A percentile compares a stretch with the other conserved stretches of the same genome.
phyloP scores from a whole-genome alignment of 345 rosid genomes.

The Populus euphratica region DNA sequence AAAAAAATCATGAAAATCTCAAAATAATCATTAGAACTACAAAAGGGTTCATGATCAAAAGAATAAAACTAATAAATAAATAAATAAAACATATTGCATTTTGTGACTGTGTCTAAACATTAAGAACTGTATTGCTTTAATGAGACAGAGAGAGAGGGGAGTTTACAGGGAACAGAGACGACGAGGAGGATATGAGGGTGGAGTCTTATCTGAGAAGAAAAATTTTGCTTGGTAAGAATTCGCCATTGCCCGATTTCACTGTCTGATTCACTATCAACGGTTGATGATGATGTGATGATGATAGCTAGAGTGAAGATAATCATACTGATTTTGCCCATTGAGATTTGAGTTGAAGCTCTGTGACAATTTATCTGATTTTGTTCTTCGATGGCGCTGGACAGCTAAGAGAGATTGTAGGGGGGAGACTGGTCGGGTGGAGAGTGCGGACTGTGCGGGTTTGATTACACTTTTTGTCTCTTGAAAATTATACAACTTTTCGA shows the following conservation, averaged over 20 bases:
- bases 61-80: not conserved
- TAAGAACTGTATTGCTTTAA: too few species aligned
- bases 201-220: slow-evolving; percentile 79
- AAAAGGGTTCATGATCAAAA: not conserved
- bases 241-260: slow-evolving; percentile 47
- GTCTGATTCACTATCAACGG: not conserved
- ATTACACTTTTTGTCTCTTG: too few species aligned
- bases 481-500: too few species aligned
- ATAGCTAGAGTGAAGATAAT: not conserved
- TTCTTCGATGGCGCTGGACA: too few species aligned
- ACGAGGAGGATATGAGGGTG: slow-evolving; percentile 71
- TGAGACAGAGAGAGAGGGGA: not conserved
- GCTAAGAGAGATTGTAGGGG: too few species aligned
- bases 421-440: too few species aligned
- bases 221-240: slow-evolving; percentile 62
- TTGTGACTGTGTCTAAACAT: too few species aligned
- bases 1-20: too few species aligned
- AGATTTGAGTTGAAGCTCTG: not conserved
- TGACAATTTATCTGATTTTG: too few species aligned
- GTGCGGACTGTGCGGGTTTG: too few species aligned
- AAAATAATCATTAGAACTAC: not conserved
- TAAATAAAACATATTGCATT: too few species aligned
- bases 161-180: slow-evolving; percentile 68
- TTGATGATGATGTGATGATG: not conserved
- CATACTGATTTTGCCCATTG: not conserved